Conservation (phyloP, 2,329 filamentous ascomycete species). For the Ceratocystis destructans region DNA sequence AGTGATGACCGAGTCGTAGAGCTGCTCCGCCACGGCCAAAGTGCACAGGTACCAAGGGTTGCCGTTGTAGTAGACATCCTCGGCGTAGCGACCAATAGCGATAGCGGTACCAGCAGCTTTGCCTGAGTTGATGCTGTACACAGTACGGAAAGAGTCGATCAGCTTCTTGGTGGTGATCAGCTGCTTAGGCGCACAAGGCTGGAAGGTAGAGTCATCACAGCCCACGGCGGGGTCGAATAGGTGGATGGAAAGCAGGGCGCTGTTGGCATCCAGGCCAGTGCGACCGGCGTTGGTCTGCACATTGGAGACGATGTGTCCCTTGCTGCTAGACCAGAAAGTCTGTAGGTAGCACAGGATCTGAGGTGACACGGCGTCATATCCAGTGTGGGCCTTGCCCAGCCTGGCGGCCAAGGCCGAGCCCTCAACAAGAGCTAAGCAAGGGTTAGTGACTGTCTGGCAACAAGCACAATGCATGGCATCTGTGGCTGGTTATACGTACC, state of each 20-base stretch:
- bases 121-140: conserved; percentile 57
- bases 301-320: conserved; percentile 54
- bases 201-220: conserved; percentile 60
- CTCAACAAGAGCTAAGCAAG: conserved; percentile 41
- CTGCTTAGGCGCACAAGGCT: conserved; percentile 57
- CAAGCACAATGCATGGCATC: no score
- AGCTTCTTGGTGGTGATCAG: conserved; percentile 65
- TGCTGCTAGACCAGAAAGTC: conserved; percentile 52
- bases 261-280: conserved; percentile 58
- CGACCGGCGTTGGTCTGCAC: conserved; percentile 40
- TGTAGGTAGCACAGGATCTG: conserved; percentile 62
- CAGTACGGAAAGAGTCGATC: conserved; percentile 57
- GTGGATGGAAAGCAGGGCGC: conserved; percentile 51
- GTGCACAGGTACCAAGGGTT: conserved; percentile 75
- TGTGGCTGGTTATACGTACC: conserved; percentile 28
- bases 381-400: conserved; percentile 45
- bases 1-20: conserved; percentile 62
- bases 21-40: conserved; percentile 62
- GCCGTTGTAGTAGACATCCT: conserved; percentile 62
- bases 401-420: conserved; percentile 51
- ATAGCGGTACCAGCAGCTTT: conserved; percentile 45
- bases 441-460: background rate
- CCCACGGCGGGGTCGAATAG: conserved; percentile 52
- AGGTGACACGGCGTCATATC: conserved; percentile 51
- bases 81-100: conserved; percentile 52